Conservation (phyloP, 352 stramenopile genomes). For the Thalassiosira hispida region DNA sequence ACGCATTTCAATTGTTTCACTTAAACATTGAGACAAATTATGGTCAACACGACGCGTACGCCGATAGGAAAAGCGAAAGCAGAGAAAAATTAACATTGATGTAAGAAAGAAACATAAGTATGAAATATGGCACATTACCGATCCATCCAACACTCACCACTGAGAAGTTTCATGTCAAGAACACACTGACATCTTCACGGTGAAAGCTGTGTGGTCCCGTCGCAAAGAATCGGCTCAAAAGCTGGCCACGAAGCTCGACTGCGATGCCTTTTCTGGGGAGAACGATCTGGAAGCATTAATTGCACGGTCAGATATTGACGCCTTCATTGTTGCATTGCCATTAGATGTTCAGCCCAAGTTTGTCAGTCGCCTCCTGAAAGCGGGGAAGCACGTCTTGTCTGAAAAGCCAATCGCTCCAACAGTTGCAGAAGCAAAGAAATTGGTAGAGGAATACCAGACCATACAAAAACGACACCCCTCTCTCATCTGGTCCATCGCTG, state of each 20-base stretch:
- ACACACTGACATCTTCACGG: too few relatives aligned
- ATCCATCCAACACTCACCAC: slow-evolving; percentile 9
- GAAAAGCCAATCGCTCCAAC: slow-evolving; percentile 26
- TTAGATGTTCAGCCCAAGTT: slow-evolving; percentile 16
- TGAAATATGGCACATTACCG: background rate
- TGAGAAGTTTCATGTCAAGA: slow-evolving; percentile 27
- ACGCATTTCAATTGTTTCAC: slow-evolving; percentile 47
- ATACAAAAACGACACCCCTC: background rate
- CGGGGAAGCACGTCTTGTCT: slow-evolving; percentile 16
- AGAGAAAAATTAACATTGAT: background rate
- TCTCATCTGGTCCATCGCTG: slow-evolving; percentile 14
- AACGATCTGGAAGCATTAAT: background rate
- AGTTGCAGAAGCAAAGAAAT: background rate
- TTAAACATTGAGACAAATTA: background rate
- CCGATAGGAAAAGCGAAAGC: background rate
- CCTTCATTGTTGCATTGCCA: slow-evolving; percentile 11
- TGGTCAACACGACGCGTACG: background rate
- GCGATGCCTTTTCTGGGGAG: background rate
- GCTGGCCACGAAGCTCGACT: background rate
- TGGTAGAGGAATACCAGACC: slow-evolving; percentile 8
- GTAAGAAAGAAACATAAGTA: background rate
- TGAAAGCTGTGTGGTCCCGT: background rate
- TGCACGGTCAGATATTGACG: slow-evolving; percentile 6
- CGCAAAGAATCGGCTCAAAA: background rate
- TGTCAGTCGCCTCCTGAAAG: background rate